A percentile compares a stretch with the other conserved stretches of the same genome.
Conservation (phyloP, 2,329 filamentous ascomycete genomes). For the Plectosphaerella plurivora region DNA sequence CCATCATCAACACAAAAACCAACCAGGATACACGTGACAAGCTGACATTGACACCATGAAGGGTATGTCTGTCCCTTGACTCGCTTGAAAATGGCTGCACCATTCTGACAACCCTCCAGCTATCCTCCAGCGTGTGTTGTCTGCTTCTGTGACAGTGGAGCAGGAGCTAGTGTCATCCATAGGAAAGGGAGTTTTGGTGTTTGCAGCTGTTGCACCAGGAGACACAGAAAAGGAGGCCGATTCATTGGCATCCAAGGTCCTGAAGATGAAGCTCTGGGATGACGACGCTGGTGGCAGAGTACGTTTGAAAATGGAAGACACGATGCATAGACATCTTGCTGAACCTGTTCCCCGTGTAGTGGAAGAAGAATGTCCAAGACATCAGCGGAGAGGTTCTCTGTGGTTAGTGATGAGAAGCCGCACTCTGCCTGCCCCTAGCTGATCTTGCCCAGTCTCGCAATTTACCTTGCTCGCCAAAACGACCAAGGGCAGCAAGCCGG, state of each 20-base stretch:
- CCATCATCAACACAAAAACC: no score
- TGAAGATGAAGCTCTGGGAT: constrained; percentile 91
- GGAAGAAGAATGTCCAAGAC: constrained; percentile 86
- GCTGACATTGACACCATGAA: constrained; percentile 22
- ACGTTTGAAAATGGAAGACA: constrained; percentile 17
- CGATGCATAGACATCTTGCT: not conserved
- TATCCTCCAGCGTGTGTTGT: constrained; percentile 88
- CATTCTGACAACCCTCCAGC: constrained; percentile 46
- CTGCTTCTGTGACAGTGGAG: constrained; percentile 92
- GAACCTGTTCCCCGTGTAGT: constrained; percentile 43
- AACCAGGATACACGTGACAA: no score
- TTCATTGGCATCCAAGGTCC: constrained; percentile 74
- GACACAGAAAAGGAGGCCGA: constrained; percentile 89
- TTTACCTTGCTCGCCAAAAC: constrained; percentile 90
- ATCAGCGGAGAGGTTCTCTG: constrained; percentile 92
- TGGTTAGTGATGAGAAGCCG: constrained; percentile 50
- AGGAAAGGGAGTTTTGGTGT: constrained; percentile 81
- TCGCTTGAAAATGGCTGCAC: constrained; percentile 10
- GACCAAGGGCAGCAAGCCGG: constrained; percentile 94
- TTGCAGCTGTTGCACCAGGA: constrained; percentile 85
- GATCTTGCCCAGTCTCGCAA: constrained; percentile 70
- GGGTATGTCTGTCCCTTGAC: constrained; percentile 21
- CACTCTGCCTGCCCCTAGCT: not conserved
- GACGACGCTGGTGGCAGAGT: constrained; percentile 68
- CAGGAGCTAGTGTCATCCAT: constrained; percentile 87